Evolutionary conservation across 345 rosid species (phyloP).

Genomic region (Melaleuca quinquenervia): DNA sequence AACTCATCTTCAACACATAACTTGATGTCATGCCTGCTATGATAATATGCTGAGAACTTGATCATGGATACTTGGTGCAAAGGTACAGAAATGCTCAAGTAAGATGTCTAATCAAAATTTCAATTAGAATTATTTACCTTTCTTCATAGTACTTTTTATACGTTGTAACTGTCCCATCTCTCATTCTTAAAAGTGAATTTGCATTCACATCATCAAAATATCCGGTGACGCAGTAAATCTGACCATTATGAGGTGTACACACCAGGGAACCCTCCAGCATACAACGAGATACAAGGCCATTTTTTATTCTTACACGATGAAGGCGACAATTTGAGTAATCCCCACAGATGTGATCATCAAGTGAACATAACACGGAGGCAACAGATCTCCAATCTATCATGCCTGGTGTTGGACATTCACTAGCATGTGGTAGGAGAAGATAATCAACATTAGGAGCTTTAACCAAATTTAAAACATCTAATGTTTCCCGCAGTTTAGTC

Average conservation of each 20-base stretch:
- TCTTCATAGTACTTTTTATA: conserved; percentile 46
- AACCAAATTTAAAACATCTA: conserved; percentile 12
- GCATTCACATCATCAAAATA: conserved; percentile 32
- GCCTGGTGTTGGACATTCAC: not conserved
- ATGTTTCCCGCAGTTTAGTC: conserved; percentile 23
- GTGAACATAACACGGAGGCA: conserved; percentile 22
- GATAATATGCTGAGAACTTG: not conserved
- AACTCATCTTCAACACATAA: conserved; percentile 23
- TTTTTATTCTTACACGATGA: conserved; percentile 28
- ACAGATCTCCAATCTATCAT: conserved; percentile 48
- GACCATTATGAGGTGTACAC: conserved; percentile 65
- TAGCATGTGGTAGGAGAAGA: conserved; percentile 47
- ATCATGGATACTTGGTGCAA: not conserved
- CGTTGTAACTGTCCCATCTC: conserved; percentile 25
- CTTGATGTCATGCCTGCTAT: conserved; percentile 45
- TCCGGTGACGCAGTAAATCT: conserved; percentile 42
- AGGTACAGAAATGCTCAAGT: not conserved
- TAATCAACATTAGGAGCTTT: conserved; percentile 37
- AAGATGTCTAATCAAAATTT: not conserved
- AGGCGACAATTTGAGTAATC: conserved; percentile 8
- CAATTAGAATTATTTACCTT: conserved; percentile 17
- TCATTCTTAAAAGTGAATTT: conserved; percentile 31
- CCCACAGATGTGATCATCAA: conserved; percentile 16
- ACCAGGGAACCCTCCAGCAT: conserved; percentile 47
- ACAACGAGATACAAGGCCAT: conserved; percentile 42